Evolutionary conservation across 352 stramenopile species (phyloP), one percentile per base, ranked within the genome.

Genomic region (Phytopythium aichiense): DNA sequence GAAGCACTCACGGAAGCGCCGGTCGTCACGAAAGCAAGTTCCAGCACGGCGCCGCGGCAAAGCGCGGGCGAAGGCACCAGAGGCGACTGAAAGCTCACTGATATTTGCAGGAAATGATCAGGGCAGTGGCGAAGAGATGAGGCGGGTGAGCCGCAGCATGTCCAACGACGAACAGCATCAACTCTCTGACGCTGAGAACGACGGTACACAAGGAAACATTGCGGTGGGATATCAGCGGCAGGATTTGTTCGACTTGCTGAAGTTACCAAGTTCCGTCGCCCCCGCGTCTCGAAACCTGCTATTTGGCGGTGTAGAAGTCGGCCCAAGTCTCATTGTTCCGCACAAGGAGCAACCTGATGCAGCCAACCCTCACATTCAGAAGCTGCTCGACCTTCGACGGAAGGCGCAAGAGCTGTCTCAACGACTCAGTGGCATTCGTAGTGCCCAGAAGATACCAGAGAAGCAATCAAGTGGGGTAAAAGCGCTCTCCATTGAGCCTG

Each of bases 311-410:
- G 30, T 22, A 68, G 33, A 53, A 66, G 5, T 35, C 8, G 25
- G 12, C 28, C 45, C 9, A 20, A 68, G 18, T 3, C 1, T 11
- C 7, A 5, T 23, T 2, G n/a, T 4, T 5, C 22, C 5, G 48
- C 25, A 38, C 22, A 25, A 57, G 28, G 51, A 46, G 33, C 52
- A 42, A 12, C 9, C 35, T 11, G 35, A 20, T 7, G 31, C 15
- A 20, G 33, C 11, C 30, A 57, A 57, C 52, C 4, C 52, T 4
- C 30, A 65, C 13, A 42, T 77, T 50, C 60, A 52, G 23, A 77
- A 67, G 35, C 64, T 77, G 25, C 58, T 75, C 16, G 58, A 73
- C 31, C 60, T 77, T 11, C 55, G 52, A 35, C 59, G 60, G 43
- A 73, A 75, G 30, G 58, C 71, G 42, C 50, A 63, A 45, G 48